A percentile compares a stretch with the other conserved stretches of the same genome.
phyloP scores from a whole-genome alignment of 345 rosid genomes.

The Chamaenerion angustifolium region DNA sequence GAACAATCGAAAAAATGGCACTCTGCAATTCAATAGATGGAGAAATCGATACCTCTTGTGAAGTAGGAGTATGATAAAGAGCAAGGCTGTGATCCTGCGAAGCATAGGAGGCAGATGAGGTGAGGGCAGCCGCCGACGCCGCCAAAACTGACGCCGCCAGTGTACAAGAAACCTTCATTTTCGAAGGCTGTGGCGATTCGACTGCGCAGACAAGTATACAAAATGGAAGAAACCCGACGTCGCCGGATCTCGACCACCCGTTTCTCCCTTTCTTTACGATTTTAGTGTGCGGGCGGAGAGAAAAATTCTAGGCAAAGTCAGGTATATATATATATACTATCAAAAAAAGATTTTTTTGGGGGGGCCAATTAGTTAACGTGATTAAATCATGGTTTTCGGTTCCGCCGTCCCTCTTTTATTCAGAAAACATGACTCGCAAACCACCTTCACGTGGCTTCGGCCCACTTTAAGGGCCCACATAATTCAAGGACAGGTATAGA shows the following conservation, averaged over 20 bases:
- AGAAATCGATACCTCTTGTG: no score
- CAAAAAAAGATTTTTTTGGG: no score
- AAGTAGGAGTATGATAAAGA: background rate
- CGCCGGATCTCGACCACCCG: slow-evolving; percentile 20
- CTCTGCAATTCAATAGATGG: no score
- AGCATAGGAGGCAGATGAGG: slow-evolving; percentile 17
- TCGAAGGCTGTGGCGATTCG: background rate
- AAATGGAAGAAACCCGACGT: slow-evolving; percentile 3
- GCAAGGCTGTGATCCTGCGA: slow-evolving; percentile 3
- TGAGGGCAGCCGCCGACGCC: slow-evolving; percentile 25
- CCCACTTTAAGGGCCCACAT: no score
- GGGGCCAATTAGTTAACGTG: background rate
- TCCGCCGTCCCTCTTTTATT: background rate
- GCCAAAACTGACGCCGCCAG: slow-evolving; percentile 22
- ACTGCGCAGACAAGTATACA: background rate
- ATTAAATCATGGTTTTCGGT: background rate
- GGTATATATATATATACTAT: background rate
- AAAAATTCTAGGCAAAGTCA: no score
- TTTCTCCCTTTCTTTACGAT: background rate
- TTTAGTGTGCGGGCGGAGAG: background rate
- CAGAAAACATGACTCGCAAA: no score
- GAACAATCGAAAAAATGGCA: no score
- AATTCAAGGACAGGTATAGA: no score
- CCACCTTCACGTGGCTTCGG: no score
- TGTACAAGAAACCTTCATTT: slow-evolving; percentile 25